phyloP scores from a whole-genome alignment of 768 basidiomycete genomes.

The Xerocomus potaroensis region DNA sequence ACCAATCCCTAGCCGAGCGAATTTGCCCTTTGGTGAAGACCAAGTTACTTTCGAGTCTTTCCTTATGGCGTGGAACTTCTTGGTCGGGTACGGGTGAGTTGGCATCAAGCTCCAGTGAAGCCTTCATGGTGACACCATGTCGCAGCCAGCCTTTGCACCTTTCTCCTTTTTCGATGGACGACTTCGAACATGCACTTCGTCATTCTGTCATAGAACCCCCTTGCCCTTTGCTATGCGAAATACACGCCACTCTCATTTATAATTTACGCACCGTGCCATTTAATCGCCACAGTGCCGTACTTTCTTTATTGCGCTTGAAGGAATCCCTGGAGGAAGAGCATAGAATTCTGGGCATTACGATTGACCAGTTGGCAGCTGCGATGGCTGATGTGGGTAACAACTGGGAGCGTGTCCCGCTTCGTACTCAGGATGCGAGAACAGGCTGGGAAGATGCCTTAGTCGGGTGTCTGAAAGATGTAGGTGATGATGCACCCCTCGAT shows the following conservation, averaged over 20 bases:
- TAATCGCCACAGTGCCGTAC: conserved; percentile 67
- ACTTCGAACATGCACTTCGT: conserved; percentile 82
- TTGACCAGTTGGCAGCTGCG: conserved; percentile 59
- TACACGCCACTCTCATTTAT: conserved; percentile 87
- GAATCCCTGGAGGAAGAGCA: conserved; percentile 41
- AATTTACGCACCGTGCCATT: conserved; percentile 80
- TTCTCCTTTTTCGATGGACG: conserved; percentile 88
- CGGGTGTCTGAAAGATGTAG: conserved; percentile 84
- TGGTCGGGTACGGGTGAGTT: conserved; percentile 87
- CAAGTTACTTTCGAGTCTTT: conserved; percentile 75
- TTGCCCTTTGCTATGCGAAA: conserved; percentile 78
- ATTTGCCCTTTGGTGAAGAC: conserved; percentile 65
- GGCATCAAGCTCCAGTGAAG: neutral
- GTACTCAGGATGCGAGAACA: conserved; percentile 67
- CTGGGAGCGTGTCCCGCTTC: conserved; percentile 77
- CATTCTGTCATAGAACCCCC: conserved; percentile 67
- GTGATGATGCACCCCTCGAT: conserved; percentile 32
- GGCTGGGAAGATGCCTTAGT: conserved; percentile 92
- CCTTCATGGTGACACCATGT: conserved; percentile 6
- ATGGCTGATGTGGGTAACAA: conserved; percentile 82
- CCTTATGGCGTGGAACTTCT: conserved; percentile 90
- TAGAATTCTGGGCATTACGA: conserved; percentile 49
- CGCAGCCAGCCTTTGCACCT: conserved; percentile 80
- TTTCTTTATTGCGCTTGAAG: conserved; percentile 51
- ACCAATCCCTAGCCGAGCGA: conserved; percentile 57